phyloP scores from a whole-genome alignment of 108 stramenopile species.

The Nitzschia sp. region DNA sequence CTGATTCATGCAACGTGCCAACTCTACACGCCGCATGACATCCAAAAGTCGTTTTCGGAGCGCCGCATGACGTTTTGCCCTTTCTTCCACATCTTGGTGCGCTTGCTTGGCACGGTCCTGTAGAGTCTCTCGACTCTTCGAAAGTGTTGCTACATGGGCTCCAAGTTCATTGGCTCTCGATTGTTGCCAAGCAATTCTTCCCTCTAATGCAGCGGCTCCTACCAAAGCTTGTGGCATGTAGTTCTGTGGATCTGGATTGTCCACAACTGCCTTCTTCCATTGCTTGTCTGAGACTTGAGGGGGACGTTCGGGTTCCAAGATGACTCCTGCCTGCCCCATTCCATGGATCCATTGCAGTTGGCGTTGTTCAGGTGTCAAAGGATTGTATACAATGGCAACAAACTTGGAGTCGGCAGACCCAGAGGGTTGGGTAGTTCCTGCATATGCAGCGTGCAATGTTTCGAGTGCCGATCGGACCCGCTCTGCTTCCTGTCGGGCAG shows the following conservation, averaged over 20 bases:
- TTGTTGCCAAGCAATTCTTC: slow-evolving; percentile 61
- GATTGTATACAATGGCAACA: slow-evolving; percentile 72
- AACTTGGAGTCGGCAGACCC: slow-evolving; percentile 40
- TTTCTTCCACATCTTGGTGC: slow-evolving; percentile 29
- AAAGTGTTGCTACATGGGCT: slow-evolving; percentile 33
- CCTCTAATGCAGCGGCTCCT: slow-evolving; percentile 64
- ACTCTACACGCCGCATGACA: slow-evolving; percentile 72
- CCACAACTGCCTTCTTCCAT: slow-evolving; percentile 77
- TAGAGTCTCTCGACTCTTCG: slow-evolving; percentile 26
- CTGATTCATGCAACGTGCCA: slow-evolving; percentile 69
- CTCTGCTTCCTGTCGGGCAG: slow-evolving; percentile 67
- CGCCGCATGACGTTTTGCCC: slow-evolving; percentile 31
- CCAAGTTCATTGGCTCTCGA: slow-evolving; percentile 45
- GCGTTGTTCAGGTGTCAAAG: slow-evolving; percentile 59
- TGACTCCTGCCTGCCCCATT: slow-evolving; percentile 28
- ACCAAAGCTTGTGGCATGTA: slow-evolving; percentile 63
- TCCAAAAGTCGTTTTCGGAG: slow-evolving; percentile 55
- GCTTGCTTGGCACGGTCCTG: slow-evolving; percentile 29
- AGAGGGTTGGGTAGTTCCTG: slow-evolving; percentile 19
- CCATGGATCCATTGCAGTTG: slow-evolving; percentile 44
- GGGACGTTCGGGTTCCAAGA: slow-evolving; percentile 52
- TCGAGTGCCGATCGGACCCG: slow-evolving; percentile 53
- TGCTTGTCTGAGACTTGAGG: slow-evolving; percentile 55
- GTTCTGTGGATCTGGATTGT: slow-evolving; percentile 73
- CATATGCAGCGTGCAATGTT: slow-evolving; percentile 55